A percentile compares a stretch with the other conserved stretches of the same genome.
Evolutionary conservation across 345 rosid genomes (phyloP).

Genomic region (Salix exigua): DNA sequence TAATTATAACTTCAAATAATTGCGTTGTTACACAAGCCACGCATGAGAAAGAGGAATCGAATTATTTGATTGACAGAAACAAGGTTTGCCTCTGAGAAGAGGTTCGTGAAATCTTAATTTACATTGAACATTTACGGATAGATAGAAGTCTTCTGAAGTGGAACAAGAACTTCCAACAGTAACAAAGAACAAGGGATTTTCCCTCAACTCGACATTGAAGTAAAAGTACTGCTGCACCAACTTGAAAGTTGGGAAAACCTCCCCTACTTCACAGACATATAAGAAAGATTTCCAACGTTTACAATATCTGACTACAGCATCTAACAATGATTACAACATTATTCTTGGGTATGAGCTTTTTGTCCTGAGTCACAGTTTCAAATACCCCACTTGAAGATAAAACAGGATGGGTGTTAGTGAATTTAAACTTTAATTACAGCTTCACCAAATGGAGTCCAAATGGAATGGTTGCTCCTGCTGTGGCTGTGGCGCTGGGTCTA

Average conservation of each 20-base stretch:
- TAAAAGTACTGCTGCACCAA: neutral
- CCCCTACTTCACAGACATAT: neutral
- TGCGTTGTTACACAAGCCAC: too few species aligned
- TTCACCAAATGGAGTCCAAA: slow-evolving; percentile 82
- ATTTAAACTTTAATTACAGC: slow-evolving; percentile 12
- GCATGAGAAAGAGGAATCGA: neutral
- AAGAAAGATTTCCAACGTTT: neutral
- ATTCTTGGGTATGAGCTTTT: neutral
- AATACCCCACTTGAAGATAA: slow-evolving; percentile 1
- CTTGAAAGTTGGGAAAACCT: neutral
- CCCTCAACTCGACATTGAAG: neutral
- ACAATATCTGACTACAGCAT: neutral
- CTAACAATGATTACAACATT: neutral
- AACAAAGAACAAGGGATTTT: neutral
- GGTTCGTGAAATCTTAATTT: neutral
- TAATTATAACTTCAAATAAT: neutral
- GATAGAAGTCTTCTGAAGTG: neutral
- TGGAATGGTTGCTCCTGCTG: slow-evolving; percentile 77
- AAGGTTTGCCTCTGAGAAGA: neutral
- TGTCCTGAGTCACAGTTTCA: neutral
- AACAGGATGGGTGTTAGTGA: slow-evolving; percentile 12
- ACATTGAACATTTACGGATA: neutral
- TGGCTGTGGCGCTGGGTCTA: slow-evolving; percentile 27
- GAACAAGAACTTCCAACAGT: neutral
- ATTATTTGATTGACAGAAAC: neutral